Evolutionary conservation across 2,329 filamentous ascomycete genomes (phyloP).

Genomic region (Ilyonectria mors-panacis): DNA sequence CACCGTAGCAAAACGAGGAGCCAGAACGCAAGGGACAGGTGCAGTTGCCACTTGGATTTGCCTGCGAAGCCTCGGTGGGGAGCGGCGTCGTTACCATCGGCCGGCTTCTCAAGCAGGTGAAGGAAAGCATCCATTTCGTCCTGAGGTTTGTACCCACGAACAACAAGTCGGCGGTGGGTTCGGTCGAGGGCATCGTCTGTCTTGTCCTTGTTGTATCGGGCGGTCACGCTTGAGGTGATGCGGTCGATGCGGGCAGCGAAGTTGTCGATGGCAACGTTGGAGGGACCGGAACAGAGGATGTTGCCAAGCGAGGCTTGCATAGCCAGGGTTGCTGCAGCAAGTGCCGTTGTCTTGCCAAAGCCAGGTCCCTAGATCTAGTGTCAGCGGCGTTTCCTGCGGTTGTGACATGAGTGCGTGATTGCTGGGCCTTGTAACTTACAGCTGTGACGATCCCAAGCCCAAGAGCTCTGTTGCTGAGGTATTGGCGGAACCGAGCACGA

Average conservation of each 20-base stretch:
- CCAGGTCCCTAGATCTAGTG: slow-evolving; percentile 27
- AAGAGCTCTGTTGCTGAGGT: slow-evolving; percentile 24
- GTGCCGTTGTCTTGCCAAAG: slow-evolving; percentile 31
- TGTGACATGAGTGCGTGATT: not conserved
- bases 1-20: slow-evolving; percentile 26
- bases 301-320: slow-evolving; percentile 28
- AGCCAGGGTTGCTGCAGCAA: slow-evolving; percentile 10
- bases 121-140: slow-evolving; percentile 24
- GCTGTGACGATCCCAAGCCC: slow-evolving; percentile 34
- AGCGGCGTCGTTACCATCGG: not conserved
- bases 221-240: not conserved
- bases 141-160: slow-evolving; percentile 3
- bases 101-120: not conserved
- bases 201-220: slow-evolving; percentile 4
- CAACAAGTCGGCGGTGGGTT: not conserved
- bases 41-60: slow-evolving; percentile 28
- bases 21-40: slow-evolving; percentile 35
- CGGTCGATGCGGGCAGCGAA: slow-evolving; percentile 24
- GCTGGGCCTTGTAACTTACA: slow-evolving; percentile 22
- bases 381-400: not conserved
- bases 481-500: slow-evolving; percentile 25
- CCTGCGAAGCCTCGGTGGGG: not conserved
- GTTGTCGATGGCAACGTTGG: slow-evolving; percentile 10
- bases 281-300: slow-evolving; percentile 25
- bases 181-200: rapidly evolving